A percentile compares a stretch with the other conserved stretches of the same genome.
These are phyloP conservation scores for Tillandsia fasciculata DNA, from an alignment of 176 grass and related monocot genomes.

Conservation along the genomic window DNA sequence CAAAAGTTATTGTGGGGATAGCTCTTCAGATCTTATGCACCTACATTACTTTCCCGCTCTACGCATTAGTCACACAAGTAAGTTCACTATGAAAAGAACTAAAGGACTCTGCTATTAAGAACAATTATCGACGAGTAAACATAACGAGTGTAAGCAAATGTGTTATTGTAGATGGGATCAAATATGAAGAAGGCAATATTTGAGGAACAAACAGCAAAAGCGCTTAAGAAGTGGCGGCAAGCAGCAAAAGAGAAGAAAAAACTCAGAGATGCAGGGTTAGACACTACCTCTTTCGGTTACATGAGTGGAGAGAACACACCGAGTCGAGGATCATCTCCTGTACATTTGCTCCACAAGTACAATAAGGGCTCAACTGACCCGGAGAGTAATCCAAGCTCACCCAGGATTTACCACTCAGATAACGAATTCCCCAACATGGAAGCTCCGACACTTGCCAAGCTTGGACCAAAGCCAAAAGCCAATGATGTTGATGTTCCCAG, in stretches of 20 bases:
- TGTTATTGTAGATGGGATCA: slow-evolving; percentile 60
- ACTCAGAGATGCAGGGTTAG: slow-evolving; percentile 20
- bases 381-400: slow-evolving; percentile 24
- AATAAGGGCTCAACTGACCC: slow-evolving; percentile 18
- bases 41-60: slow-evolving; percentile 92
- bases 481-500: slow-evolving; percentile 1
- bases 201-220: slow-evolving; percentile 80
- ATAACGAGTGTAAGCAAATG: not conserved
- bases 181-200: slow-evolving; percentile 91
- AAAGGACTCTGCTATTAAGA: not conserved
- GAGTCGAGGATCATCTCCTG: slow-evolving; percentile 21
- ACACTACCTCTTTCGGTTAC: not conserved
- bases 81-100: not conserved
- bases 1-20: slow-evolving; percentile 42
- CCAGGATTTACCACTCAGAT: not conserved
- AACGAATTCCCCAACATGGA: not conserved
- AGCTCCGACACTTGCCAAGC: not conserved
- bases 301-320: slow-evolving; percentile 30
- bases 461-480: not conserved
- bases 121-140: not conserved
- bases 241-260: slow-evolving; percentile 42
- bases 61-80: slow-evolving; percentile 89
- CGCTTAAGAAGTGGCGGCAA: slow-evolving; percentile 54
- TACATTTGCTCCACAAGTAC: slow-evolving; percentile 44
- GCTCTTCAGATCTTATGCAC: slow-evolving; percentile 72